A percentile compares a stretch with the other conserved stretches of the same genome.
These are phyloP conservation scores for Castanea crenata DNA, from an alignment of 306 rosid species.

Conservation along the genomic window DNA sequence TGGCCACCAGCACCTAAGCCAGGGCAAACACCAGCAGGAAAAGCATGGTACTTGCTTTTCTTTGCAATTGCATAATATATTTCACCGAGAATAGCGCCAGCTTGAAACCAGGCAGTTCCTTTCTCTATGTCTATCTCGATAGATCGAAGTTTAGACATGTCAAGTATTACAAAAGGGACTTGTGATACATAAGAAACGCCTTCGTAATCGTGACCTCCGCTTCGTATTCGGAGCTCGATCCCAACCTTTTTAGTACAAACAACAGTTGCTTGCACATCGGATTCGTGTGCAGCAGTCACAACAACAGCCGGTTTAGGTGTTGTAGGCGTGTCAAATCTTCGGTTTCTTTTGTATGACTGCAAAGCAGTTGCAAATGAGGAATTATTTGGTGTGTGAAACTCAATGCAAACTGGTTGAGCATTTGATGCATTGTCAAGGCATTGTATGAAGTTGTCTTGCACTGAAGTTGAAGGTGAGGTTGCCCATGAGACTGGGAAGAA, in stretches of 20 bases:
- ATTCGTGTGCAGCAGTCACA: slow-evolving; percentile 55
- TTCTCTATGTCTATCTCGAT: no score
- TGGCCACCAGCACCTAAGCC: no score
- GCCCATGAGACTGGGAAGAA: no score
- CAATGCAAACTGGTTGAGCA: slow-evolving; percentile 29
- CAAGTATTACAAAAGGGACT: slow-evolving; percentile 55
- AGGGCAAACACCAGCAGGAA: no score
- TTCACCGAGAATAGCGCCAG: no score
- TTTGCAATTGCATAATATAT: no score
- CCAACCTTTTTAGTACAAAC: slow-evolving; percentile 55
- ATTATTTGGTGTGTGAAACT: slow-evolving; percentile 31
- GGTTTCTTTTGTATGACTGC: slow-evolving; percentile 49
- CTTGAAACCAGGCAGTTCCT: no score
- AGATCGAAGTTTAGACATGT: slow-evolving; percentile 54
- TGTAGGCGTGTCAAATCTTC: slow-evolving; percentile 43
- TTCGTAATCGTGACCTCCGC: slow-evolving; percentile 87
- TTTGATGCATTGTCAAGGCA: no score
- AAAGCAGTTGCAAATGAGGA: slow-evolving; percentile 38
- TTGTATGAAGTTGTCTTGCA: no score
- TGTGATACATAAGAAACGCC: slow-evolving; percentile 68
- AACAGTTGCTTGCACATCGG: slow-evolving; percentile 66
- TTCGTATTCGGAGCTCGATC: slow-evolving; percentile 54
- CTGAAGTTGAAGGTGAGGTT: no score
- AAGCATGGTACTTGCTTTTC: no score
- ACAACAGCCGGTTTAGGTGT: slow-evolving; percentile 65